Base-by-base conservation (phyloP, 768 basidiomycete genomes). In the Atractiella rhizophila region DNA sequence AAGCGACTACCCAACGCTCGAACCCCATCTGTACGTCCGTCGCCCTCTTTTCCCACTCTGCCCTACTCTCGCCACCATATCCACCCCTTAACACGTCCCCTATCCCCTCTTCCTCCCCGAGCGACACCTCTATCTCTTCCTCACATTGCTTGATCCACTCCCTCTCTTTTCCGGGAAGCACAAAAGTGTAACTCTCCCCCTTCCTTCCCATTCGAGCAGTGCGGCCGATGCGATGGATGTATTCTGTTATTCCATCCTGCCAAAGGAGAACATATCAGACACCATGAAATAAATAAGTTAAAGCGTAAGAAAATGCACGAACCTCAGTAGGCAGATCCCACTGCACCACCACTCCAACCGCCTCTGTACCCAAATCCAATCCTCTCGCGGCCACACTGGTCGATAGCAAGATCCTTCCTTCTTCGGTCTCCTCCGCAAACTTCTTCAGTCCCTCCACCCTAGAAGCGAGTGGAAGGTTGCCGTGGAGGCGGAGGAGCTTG, bases 351-450 rank as follows among this genome's bases (percentile, higher is more conserved):
- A 81, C 79, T 27, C 76, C 74, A 6, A 96, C 85, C n/a, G 79
- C 67, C 5, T 85, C 85, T n/a, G n/a, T n/a, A n/a, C n/a, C n/a
- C 21, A 98, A 64, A 60, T 96, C 88, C 20, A 98, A 68, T 55
- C 91, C 91, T 55, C 91, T 81, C n/a, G 91, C 85, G 3, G 91
- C 91, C 38, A 98, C 86, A 8, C 83, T 88, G 1, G 91, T 98
- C 57, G 86, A 94, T 33, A 96, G 66, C 4, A 98, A 66, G 36
- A 98, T 67, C 1, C 85, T 73, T 4, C 71, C 68, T 0, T 60
- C 57, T 9, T 40, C 37, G 13, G 55, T 54, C 7, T 49, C 27
- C 3, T 48, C 26, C n/a, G 81, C 69, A 60, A 96, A 98, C 2
- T 69, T 71, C 10, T 69, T 71, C n/a, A 98, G 63, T 2, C 82